Conservation (phyloP, 2,329 filamentous ascomycete genomes). For the Daldinia sp. region DNA sequence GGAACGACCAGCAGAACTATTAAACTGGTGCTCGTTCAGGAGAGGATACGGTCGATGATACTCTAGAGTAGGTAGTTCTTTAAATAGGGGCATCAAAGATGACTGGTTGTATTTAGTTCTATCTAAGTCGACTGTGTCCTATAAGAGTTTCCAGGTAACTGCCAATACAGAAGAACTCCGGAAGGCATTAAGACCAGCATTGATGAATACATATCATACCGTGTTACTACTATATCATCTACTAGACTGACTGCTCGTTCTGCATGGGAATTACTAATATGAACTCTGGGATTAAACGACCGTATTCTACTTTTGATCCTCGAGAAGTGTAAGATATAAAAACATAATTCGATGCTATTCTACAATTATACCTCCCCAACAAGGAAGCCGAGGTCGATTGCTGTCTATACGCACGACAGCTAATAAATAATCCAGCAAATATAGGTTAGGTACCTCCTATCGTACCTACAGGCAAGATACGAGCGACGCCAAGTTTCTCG, state of each 20-base stretch:
- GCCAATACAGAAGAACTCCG: neutral
- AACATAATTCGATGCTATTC: neutral
- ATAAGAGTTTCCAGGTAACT: neutral
- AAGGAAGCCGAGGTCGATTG: neutral
- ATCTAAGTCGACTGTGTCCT: neutral
- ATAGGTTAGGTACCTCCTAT: neutral
- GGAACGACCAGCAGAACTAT: slow-evolving; percentile 63
- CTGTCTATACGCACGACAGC: neutral
- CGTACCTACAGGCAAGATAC: neutral
- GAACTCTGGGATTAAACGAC: neutral
- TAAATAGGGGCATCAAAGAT: neutral
- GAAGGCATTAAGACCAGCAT: neutral
- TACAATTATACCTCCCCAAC: neutral
- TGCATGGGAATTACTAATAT: neutral
- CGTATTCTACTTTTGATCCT: neutral
- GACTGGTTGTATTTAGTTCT: neutral
- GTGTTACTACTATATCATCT: neutral
- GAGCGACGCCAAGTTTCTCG: neutral
- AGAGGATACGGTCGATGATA: neutral
- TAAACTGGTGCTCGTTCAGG: slow-evolving; percentile 41
- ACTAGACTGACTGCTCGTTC: neutral
- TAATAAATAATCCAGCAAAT: neutral
- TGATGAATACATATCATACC: neutral
- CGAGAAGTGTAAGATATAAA: neutral
- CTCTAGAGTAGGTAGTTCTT: too few species aligned